Percentiles rank a stretch among this genome's conserved stretches.
Evolutionary conservation across 2,329 filamentous ascomycete species (phyloP).

Genomic region (Lachnellula willkommii): DNA sequence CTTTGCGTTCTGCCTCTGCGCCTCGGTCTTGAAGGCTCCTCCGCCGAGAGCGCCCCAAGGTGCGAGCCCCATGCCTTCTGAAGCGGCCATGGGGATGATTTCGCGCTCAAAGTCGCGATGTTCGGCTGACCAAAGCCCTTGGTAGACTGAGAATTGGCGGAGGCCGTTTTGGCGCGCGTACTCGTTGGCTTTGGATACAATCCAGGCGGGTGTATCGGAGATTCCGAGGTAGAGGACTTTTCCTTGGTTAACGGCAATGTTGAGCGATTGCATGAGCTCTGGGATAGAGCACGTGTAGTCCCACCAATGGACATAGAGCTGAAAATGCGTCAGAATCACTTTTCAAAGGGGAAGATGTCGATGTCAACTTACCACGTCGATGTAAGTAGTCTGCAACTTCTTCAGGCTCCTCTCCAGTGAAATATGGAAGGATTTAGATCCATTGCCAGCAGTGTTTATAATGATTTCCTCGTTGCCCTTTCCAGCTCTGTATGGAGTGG

Average conservation of each 20-base stretch:
- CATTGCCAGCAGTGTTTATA: conserved; percentile 53
- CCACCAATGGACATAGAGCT: conserved; percentile 63
- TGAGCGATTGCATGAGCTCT: conserved; percentile 65
- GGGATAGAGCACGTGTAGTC: conserved; percentile 60
- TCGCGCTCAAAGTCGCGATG: conserved; percentile 60
- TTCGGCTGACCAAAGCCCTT: conserved; percentile 58
- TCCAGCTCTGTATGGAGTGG: conserved; percentile 29
- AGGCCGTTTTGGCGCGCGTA: conserved; percentile 68
- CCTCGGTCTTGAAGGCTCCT: conserved; percentile 45
- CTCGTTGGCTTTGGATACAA: conserved; percentile 60
- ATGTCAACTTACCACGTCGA: conserved; percentile 50
- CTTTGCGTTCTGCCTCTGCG: conserved; percentile 41
- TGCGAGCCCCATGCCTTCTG: conserved; percentile 52
- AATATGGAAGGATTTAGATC: conserved; percentile 53
- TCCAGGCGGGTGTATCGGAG: conserved; percentile 65
- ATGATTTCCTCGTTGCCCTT: conserved; percentile 28
- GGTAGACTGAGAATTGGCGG: conserved; percentile 64
- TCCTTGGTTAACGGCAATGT: conserved; percentile 52
- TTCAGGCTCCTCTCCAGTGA: conserved; percentile 52
- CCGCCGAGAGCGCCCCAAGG: conserved; percentile 52
- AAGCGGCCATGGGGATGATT: conserved; percentile 54
- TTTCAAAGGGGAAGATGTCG: neutral
- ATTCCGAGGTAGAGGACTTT: conserved; percentile 66
- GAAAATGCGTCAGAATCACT: neutral
- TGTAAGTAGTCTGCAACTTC: conserved; percentile 62